Conservation (phyloP, 768 basidiomycete genomes). For the Amyloporia xantha region DNA sequence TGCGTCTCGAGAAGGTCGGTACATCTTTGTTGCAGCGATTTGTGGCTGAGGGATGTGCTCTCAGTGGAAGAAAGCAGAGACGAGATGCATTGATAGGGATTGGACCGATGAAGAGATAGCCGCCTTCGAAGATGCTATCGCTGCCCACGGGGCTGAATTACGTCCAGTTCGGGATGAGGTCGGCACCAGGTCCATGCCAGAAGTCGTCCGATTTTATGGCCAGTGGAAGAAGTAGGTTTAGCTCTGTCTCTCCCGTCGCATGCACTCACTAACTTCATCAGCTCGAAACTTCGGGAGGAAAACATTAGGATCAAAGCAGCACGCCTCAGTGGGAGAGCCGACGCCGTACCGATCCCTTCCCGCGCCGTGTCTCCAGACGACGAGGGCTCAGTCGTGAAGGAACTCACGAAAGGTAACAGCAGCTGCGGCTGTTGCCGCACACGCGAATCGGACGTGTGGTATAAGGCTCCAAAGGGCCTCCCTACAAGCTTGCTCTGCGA, state of each 20-base stretch:
- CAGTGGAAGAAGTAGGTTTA: constrained; percentile 76
- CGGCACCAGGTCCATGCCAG: constrained; percentile 57
- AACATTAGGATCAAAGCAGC: constrained; percentile 43
- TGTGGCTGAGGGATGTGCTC: constrained; percentile 6
- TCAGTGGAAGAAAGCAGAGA: constrained; percentile 72
- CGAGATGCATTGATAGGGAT: constrained; percentile 58
- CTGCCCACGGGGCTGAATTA: constrained; percentile 71
- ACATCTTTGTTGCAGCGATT: neutral
- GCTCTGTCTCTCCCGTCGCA: neutral
- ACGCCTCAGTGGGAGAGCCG: constrained; percentile 24
- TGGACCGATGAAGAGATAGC: constrained; percentile 66
- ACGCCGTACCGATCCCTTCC: constrained; percentile 5
- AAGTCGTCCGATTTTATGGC: constrained; percentile 79
- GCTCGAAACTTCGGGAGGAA: constrained; percentile 64
- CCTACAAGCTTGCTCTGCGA: constrained; percentile 76
- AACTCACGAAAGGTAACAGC: constrained; percentile 43
- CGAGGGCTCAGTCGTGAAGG: constrained; percentile 67
- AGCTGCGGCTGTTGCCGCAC: constrained; percentile 83
- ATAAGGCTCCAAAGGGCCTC: constrained; percentile 90
- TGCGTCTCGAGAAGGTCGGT: constrained; percentile 59
- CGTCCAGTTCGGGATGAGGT: constrained; percentile 73
- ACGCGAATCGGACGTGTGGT: constrained; percentile 76
- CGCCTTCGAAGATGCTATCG: constrained; percentile 72
- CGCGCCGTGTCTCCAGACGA: constrained; percentile 42
- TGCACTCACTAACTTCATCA: constrained; percentile 22